Evolutionary conservation across 306 rosid genomes (phyloP).

Genomic region (Cucumis melo): DNA sequence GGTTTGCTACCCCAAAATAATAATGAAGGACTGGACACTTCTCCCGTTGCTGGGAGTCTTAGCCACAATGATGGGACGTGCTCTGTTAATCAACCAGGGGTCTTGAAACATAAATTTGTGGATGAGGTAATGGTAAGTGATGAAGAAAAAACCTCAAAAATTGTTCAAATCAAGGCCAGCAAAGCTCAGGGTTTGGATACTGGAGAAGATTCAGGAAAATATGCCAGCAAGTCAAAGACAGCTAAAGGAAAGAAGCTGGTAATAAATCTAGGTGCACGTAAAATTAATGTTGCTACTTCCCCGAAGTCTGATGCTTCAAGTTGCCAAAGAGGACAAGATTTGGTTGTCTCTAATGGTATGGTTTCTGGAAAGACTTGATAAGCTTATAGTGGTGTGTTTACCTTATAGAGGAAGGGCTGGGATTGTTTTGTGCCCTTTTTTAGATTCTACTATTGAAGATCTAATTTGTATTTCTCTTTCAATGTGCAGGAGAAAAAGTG

Average conservation of each 20-base stretch:
- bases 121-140: conserved; percentile 91
- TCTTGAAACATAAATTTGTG: conserved; percentile 70
- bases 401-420: background rate
- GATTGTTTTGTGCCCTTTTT: background rate
- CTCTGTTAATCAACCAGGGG: conserved; percentile 41
- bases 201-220: conserved; percentile 69
- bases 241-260: conserved; percentile 85
- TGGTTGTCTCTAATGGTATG: conserved; percentile 47
- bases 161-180: conserved; percentile 56
- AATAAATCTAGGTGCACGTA: conserved; percentile 75
- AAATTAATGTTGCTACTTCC: conserved; percentile 71
- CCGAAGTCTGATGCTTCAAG: conserved; percentile 82
- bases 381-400: background rate
- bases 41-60: conserved; percentile 60
- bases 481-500: conserved; percentile 34
- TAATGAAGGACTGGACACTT: conserved; percentile 44
- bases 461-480: conserved; percentile 5
- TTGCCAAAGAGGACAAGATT: conserved; percentile 64
- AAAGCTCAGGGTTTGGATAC: conserved; percentile 42
- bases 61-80: conserved; percentile 43
- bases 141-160: conserved; percentile 63
- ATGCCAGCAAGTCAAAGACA: conserved; percentile 34
- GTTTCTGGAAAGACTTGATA: background rate
- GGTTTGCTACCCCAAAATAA: conserved; percentile 37
- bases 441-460: background rate